Base-by-base conservation (phyloP, 108 stramenopile species). In the Cyclotella baltica region DNA sequence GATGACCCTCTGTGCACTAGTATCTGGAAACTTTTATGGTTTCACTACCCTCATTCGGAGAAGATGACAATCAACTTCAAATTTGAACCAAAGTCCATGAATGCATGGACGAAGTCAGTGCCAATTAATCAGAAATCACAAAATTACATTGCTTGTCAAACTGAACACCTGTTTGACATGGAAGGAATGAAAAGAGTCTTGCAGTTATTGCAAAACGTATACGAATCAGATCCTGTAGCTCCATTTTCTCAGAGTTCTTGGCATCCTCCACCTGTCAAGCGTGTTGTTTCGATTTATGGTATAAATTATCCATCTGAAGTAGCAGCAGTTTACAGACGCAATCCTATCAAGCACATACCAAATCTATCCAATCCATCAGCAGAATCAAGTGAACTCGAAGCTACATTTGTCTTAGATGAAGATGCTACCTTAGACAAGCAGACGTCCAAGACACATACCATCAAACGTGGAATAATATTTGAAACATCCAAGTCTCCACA, bases 281-380 rank as follows among this genome's bases (percentile, higher is more conserved):
- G 81, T 31, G 74, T 91, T 10, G 74, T 77, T 27, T 85, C 88
- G 5, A 84, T 91, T 29, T 88, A 89, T 68, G 90, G 88, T 43
- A 78, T 88, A 40, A 89, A 91, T 55, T 37, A 86, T 28, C 77
- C 85, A 5, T 88, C 90, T 3, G 87, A 88, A 64, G 67, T 88
- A 29, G 80, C 81, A 9, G 77, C 62, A 22, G 77, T 91, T 18
- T 89, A 87, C 62, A 68, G 64, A 23, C 84, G 85, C 25, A 77
- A 80, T 27, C 78, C 76, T 33, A 34, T 62, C 18, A 81, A 82
- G 62, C 46, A 51, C 16, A 9, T 71, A 33, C 46, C 77, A 65
- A 19, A 43, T 43, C 10, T 4, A 15, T 35, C 50, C 22, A 66
- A 55, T 38, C 38, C 40, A 31, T 34, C 57, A 20, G 50, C 62